Base-by-base conservation (phyloP, 129 eudicot genomes). In the Flaveria sonorensis region DNA sequence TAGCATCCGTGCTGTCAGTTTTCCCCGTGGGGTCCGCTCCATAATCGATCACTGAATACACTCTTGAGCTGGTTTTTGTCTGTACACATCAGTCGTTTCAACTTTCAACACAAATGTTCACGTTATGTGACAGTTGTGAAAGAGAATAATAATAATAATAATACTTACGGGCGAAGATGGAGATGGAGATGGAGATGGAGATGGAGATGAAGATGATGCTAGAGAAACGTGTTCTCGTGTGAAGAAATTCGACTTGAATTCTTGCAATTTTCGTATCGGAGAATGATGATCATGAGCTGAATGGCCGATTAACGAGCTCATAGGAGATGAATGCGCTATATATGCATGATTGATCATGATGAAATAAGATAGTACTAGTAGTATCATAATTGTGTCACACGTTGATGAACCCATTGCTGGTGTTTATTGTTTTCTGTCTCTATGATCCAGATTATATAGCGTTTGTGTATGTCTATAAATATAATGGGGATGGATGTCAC, bases 21-120 rank as follows among this genome's bases (percentile, higher is more conserved):
- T 81, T 75, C 45, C 98, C 96, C 0, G 95, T 90, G 13, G 98
- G 98, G 77, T 92, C 98, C 10, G 96, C 98, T 3, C 96, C 98
- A 45, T 89, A 92, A 0, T 91, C 51, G 30, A 87, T 89, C 82
- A 89, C 93, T 10, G 81, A 80, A 75, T 75, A 88, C 50, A 82
- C 90, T 42, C 84, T 73, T 24, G 98, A 72, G 11, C 78, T 60
- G 7, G 55, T 32, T 62, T 46, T 77, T 47, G 24, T 86, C 89
- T 84, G 70, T 39, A 30, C 26, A 0, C 0, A 50, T 73, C n/a
- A 21, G 18, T 75, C 7, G 67, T 36, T 36, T 36, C 40, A 36
- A 36, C 40, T 63, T 61, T 61, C 1, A 24, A 61, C 39, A 1
- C n/a, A 12, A 57, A 57, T 57, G 32, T 57, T 9, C 9, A 24